Evolutionary conservation across 2,329 filamentous ascomycete species (phyloP), one percentile per base, ranked within the genome.

Genomic region (Cadophora sp.): DNA sequence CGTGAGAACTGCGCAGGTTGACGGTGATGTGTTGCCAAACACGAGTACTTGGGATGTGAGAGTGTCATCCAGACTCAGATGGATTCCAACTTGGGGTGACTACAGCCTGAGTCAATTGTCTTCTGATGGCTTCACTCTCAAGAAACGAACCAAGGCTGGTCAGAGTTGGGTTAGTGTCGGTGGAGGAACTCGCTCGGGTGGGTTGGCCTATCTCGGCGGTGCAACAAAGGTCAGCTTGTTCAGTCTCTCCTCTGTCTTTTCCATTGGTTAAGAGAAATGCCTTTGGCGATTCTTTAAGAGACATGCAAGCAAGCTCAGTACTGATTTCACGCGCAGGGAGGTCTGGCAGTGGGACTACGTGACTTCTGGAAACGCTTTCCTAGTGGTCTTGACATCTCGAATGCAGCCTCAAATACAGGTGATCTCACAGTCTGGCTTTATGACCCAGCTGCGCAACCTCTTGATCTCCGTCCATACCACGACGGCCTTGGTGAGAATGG

Each of bases 291-390:
- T n/a, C n/a, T n/a, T n/a, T n/a, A n/a, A n/a, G n/a, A n/a, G n/a
- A 37, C 34, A 11, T 37, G 8, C 6, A 48, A 48, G 7, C 3
- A 37, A 2, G 6, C n/a, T 5, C 19, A 46, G 27, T 46, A 56
- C 48, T 43, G 19, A 56, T 22, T 46, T 1, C 19, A 7, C 9
- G 84, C 81, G 0, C 77, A 79, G 3, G 88, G 88, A n/a, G 88
- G 88, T 14, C 79, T 90, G 1, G 87, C 85, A 0, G 75, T 90
- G 5, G 86, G 86, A 0, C 80, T 88, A 58, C 83, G 84, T 2
- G 83, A 89, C 72, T 90, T 90, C 75, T 90, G 88, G 88, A 86
- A 90, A 79, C 82, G 85, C 19, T 89, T 87, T 70, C 88, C 88
- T 0, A 87, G 85, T 0, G 82, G 84, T 3, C 76, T 90, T 4